Conservation (phyloP, 192 early-diverging fungal genomes). For the Podila verticillata region DNA sequence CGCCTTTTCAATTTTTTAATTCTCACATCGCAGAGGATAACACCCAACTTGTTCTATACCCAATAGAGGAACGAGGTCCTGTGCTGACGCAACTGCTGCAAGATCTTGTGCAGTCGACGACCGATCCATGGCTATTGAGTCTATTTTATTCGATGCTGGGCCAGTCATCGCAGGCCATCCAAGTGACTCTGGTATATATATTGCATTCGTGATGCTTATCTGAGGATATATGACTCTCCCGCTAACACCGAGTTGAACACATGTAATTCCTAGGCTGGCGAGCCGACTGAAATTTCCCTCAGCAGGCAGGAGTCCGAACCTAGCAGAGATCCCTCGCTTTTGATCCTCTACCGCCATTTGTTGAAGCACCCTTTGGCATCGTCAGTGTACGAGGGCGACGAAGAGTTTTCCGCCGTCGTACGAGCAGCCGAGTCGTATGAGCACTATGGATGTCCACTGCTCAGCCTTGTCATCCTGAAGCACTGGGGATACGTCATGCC, state of each 20-base stretch:
- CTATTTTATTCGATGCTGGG: slow-evolving; percentile 58
- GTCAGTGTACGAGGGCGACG: slow-evolving; percentile 52
- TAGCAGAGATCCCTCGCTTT: slow-evolving; percentile 69
- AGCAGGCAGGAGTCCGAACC: slow-evolving; percentile 2
- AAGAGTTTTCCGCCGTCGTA: slow-evolving; percentile 74
- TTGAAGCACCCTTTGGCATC: slow-evolving; percentile 61
- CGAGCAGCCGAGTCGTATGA: slow-evolving; percentile 76
- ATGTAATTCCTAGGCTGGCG: slow-evolving; percentile 9
- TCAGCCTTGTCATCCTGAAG: slow-evolving; percentile 78
- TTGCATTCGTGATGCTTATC: background rate
- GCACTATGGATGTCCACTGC: slow-evolving; percentile 77
- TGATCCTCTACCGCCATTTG: slow-evolving; percentile 77
- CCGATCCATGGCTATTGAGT: slow-evolving; percentile 45
- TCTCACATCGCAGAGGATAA: background rate
- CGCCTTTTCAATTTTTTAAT: background rate
- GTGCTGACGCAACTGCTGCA: slow-evolving; percentile 29
- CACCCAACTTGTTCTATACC: background rate
- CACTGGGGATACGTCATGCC: slow-evolving; percentile 56
- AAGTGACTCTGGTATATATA: slow-evolving; percentile 64
- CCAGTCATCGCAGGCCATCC: slow-evolving; percentile 65
- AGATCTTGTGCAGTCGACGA: slow-evolving; percentile 18
- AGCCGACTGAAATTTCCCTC: background rate
- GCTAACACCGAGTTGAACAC: background rate
- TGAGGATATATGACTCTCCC: background rate
- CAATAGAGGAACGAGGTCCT: slow-evolving; percentile 40